Base-by-base conservation (phyloP, 257 asterid genomes). In the Solanum chiquidenum region DNA sequence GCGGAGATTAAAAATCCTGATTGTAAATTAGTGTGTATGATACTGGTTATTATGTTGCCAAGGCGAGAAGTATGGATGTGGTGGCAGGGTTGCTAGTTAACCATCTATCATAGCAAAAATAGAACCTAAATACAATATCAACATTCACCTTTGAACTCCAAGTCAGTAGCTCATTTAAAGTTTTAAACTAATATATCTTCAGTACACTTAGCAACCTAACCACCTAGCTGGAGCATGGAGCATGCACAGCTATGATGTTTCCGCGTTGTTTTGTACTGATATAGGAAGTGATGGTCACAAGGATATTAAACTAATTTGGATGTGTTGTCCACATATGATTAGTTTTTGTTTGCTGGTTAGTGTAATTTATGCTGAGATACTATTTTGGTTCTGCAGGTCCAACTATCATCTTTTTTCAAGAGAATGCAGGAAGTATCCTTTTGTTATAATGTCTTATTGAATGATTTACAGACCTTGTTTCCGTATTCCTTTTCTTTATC, bases 351-450 rank as follows among this genome's bases (percentile, higher is more conserved):
- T 80, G 68, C 40, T 46, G 27, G 29, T 80, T 31, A 1, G 11
- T 16, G 85, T 46, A 49, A 20, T 52, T 31, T 82, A 16, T 16
- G 68, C 87, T 88, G n/a, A 83, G 13, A 42, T 33, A n/a, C 66
- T 20, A 69, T 20, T 86, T 88, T 60, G 68, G 76, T 52, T 87
- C 90, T 91, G 93, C 98, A 97, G 99, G 99, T 72, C 99, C 98
- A 75, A 97, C 99, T 66, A 91, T 97, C 88, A 95, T 97, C 74
- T 97, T 97, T 91, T 97, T 97, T 93, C 99, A 97, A 91, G 99
- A 97, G 96, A 97, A 97, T 93, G 99, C 99, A 16, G 99, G 99
- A 92, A 97, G 99, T 96, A 96, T 96, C 99, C 95, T 92, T 94
- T 82, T 89, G 27, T 66, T 75, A 46, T 88, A 42, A 31, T 68